These are phyloP conservation scores for Tetradesmus lagerheimii DNA, from an alignment of 139 green algal species.

Conservation along the genomic window DNA sequence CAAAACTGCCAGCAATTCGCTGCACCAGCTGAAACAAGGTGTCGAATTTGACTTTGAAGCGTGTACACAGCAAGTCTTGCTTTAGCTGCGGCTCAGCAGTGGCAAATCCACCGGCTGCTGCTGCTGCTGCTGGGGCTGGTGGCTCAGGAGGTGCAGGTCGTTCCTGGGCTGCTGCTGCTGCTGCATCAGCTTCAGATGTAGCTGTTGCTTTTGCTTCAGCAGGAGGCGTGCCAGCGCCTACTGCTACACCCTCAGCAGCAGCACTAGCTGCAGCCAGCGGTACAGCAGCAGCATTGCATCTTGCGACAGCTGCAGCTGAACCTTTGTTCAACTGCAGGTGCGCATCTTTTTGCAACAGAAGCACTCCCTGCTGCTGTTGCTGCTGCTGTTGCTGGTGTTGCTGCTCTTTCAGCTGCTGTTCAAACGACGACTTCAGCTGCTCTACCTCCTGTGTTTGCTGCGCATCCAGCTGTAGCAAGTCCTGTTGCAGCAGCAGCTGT, in stretches of 20 bases:
- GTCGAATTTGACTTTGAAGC: no score
- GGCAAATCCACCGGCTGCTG: neutral
- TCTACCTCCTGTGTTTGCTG: neutral
- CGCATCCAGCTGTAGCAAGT: neutral
- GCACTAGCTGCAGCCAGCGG: neutral
- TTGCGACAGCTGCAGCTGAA: neutral
- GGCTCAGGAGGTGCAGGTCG: no score
- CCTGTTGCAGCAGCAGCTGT: neutral
- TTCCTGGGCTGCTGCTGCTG: neutral
- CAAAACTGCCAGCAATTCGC: neutral
- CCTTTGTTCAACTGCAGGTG: neutral
- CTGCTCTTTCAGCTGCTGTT: neutral
- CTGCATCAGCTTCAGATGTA: neutral
- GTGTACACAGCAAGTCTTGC: neutral
- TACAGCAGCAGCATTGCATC: neutral
- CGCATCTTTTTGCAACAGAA: neutral
- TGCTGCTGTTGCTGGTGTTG: neutral
- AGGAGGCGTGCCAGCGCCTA: neutral
- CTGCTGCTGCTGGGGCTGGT: neutral
- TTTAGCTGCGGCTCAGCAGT: neutral
- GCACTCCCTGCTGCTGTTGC: neutral
- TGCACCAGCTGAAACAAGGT: neutral
- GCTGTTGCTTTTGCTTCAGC: neutral
- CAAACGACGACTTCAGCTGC: neutral
- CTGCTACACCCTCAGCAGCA: neutral